Base-by-base conservation (phyloP, 768 basidiomycete species). In the Hypsizygus marmoreus region DNA sequence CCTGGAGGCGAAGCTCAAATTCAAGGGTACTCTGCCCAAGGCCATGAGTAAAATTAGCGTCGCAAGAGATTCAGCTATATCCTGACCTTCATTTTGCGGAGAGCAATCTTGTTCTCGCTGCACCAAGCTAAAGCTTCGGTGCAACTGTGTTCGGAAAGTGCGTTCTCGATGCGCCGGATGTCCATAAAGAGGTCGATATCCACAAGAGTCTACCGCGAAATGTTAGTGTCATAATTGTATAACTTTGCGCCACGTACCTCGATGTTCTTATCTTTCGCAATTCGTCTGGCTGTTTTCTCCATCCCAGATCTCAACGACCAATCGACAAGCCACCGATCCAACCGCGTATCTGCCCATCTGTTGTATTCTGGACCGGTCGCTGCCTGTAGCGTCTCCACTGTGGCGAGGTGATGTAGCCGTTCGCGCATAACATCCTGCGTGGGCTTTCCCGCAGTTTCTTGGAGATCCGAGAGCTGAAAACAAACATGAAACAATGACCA, bases 101-200 rank as follows among this genome's bases (percentile, higher is more conserved):
- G 77, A 10, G 91, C 89, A 23, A 84, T 80, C 63, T 95, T 88
- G 68, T 99, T 97, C 75, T 99, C 97, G 51, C 83, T 93, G 57
- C 94, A 97, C 95, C 95, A 99, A 14, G 82, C 76, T 35, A 99
- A 73, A 11, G 95, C 95, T 66, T 97, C 93, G 5, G 86, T 76
- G 54, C 93, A 95, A 51, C 86, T 88, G 50, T 88, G 83, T 22
- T 70, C 70, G 5, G 73, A 64, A 30, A 99, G 76, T 0, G 91
- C 93, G 7, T 76, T 72, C 65, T 97, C 93, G 54, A 98, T 95
- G 47, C 87, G 80, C 26, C 76, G 79, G 40, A 97, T 90, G 50
- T 97, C 93, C 52, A 81, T 83, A 66, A 97, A 97, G 14, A 97
- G 74, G 43, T 95, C 90, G 33, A 95, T 84, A 61, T 97, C 95